phyloP scores from a whole-genome alignment of 1,284 basidiomycete species.

The Pterulicium gracile region DNA sequence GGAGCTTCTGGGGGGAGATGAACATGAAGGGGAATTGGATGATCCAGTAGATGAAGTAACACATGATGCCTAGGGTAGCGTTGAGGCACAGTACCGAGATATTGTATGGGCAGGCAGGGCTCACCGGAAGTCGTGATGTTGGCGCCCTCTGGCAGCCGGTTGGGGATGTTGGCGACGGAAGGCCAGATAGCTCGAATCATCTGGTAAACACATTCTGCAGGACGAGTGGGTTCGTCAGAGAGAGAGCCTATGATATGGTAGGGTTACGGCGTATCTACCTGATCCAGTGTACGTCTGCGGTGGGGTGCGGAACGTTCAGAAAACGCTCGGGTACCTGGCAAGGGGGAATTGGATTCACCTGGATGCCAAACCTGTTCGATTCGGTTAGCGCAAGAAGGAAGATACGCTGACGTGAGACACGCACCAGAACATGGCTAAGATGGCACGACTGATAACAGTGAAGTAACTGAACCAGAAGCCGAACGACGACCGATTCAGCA shows the following conservation, averaged over 20 bases:
- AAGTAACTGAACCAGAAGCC: slow-evolving; percentile 77
- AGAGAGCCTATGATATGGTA: no score
- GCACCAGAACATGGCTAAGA: slow-evolving; percentile 76
- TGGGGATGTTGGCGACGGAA: slow-evolving; percentile 48
- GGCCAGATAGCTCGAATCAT: slow-evolving; percentile 79
- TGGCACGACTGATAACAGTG: slow-evolving; percentile 60
- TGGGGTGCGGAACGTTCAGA: slow-evolving; percentile 2
- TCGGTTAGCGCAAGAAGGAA: slow-evolving; percentile 6
- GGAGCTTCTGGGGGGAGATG: slow-evolving; percentile 65
- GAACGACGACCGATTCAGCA: slow-evolving; percentile 67
- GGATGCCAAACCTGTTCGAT: neutral
- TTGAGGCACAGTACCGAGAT: slow-evolving; percentile 1
- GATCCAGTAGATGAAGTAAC: slow-evolving; percentile 74
- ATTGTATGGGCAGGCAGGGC: slow-evolving; percentile 10
- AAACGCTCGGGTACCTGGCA: neutral
- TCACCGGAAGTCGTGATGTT: slow-evolving; percentile 55
- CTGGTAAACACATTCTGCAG: slow-evolving; percentile 46
- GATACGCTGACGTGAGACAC: slow-evolving; percentile 33
- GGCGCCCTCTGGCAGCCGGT: slow-evolving; percentile 45
- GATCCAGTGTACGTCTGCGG: slow-evolving; percentile 54
- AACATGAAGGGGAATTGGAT: slow-evolving; percentile 67
- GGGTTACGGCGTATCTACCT: neutral
- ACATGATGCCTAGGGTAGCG: slow-evolving; percentile 40
- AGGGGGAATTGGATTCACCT: neutral
- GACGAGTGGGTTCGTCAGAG: no score